Base-by-base conservation (phyloP, 768 basidiomycete species). In the Butyriboletus loyo region DNA sequence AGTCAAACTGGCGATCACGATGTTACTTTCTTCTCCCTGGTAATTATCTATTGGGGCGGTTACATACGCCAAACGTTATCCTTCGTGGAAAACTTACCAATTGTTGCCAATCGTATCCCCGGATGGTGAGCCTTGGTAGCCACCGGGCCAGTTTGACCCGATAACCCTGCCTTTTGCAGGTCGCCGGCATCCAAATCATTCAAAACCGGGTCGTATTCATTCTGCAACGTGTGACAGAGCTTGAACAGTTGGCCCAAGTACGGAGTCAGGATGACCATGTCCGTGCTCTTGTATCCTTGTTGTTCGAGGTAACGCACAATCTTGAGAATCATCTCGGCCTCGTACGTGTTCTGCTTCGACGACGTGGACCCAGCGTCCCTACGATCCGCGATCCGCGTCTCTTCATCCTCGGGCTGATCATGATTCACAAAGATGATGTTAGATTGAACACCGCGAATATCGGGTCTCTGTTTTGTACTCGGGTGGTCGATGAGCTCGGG, bases 21-120 rank as follows among this genome's bases (percentile, higher is more conserved):
- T 82, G 28, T 87, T 76, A 36, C 83, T 82, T 63, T 88, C 86
- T 59, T 89, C 87, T 10, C 86, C 86, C 59, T 89, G 86, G 55
- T 87, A 89, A 58, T 89, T 89, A 55, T 89, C 87, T 87, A 49
- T 14, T 25, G 5, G 27, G 15, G 19, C 10, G 19, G 46, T 57
- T 27, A 41, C 4, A 48, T 17, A 9, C 30, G n/a, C 32, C 8
- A 6, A 9, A 24, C 6, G 1, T 15, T 3, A 41, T 24, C 17
- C 7, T n/a, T 7, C 24, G 8, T 11, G 17, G 25, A 32, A 35
- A 40, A 44, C 73, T 31, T 57, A 85, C 86, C 86, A 7, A 88
- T 86, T 0, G 86, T 88, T 1, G 85, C 81, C 4, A 89, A 66
- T 14, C 84, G 79, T 45, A 89, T 63, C 11, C 64, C 61, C 19